Evolutionary conservation across 225 moss, liverwort and hornwort genomes (phyloP).

Genomic region (Thuidium tamariscinum): DNA sequence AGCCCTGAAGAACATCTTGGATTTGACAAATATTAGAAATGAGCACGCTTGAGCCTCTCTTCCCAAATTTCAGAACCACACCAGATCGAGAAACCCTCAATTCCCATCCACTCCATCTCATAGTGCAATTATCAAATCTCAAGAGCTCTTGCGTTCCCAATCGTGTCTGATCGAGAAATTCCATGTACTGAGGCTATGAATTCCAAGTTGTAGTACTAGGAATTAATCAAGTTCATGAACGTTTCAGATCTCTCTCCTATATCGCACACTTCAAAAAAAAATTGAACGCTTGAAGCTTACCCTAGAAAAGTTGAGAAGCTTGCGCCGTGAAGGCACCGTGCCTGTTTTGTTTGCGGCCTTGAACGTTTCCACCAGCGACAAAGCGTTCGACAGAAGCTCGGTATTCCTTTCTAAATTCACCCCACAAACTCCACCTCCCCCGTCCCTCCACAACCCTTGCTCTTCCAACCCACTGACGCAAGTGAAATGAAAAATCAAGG

Average conservation of each 20-base stretch:
- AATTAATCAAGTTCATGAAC: background rate
- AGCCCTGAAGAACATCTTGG: background rate
- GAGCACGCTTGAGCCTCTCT: background rate
- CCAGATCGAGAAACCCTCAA: too few relatives aligned
- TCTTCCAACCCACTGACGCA: conserved; percentile 14
- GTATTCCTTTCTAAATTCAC: background rate
- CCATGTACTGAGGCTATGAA: background rate
- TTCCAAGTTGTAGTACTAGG: background rate
- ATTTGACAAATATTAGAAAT: background rate
- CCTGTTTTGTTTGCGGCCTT: background rate
- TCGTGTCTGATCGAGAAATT: background rate
- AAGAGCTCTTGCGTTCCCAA: background rate
- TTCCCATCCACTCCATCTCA: background rate
- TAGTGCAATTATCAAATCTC: background rate
- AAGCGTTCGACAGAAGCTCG: conserved; percentile 17
- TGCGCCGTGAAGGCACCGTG: background rate
- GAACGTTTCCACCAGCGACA: conserved; percentile 10
- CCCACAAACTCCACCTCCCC: background rate
- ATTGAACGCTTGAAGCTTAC: background rate
- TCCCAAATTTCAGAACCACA: background rate
- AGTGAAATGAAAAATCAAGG: conserved; percentile 19
- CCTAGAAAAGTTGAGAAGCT: background rate
- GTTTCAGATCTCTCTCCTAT: background rate
- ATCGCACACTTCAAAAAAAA: background rate
- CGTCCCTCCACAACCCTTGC: background rate